Evolutionary conservation across 306 rosid genomes (phyloP), one percentile per base, ranked within the genome.

Genomic region (Gleditsia sinensis): DNA sequence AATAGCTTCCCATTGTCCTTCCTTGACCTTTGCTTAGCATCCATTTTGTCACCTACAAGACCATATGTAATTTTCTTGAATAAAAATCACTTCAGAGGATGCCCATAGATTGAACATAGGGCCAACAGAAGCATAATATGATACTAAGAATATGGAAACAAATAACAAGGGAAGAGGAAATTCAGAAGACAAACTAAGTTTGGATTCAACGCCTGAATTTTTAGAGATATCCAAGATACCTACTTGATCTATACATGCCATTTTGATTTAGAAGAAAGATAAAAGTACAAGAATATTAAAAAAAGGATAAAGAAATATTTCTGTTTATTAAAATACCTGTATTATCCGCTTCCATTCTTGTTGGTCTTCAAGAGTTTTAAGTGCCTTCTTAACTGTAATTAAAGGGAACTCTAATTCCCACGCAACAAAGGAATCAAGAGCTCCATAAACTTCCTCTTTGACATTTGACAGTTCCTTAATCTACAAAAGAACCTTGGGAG

Each of bases 21-120:
- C 97, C 97, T 79, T 94, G 99, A 67, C 99, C 99, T 86, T 94
- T 94, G 88, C 97, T 92, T 58, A 94, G 2, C 99, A 92, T 92
- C 99, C 99, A 94, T 72, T 94, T 94, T 5, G 95, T 79, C 67
- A 92, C 82, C 99, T 94, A 76, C 61, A 87, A 53, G 9, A 42
- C 67, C 83, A 71, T 3, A 69, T 36, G 23, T 37, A 67, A 50
- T 69, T 67, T 71, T 69, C 65, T 57, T 63, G 34, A 57, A 9
- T 37, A 3, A 4, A 50, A 40, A 12, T 58, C 64, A 83, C 25
- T 53, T 57, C 30, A 58, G 17, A 83, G 53, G 37, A 42, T 65
- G 60, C 40, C 63, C 75, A 6, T 19, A 61, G 42, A 32, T 32
- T 57, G 42, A 60, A 53, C 20, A 11, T 23, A 59, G 13, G 23